These are phyloP conservation scores for Eremothecium coryli DNA, from an alignment of 1,139 yeast genomes.

Conservation along the genomic window DNA sequence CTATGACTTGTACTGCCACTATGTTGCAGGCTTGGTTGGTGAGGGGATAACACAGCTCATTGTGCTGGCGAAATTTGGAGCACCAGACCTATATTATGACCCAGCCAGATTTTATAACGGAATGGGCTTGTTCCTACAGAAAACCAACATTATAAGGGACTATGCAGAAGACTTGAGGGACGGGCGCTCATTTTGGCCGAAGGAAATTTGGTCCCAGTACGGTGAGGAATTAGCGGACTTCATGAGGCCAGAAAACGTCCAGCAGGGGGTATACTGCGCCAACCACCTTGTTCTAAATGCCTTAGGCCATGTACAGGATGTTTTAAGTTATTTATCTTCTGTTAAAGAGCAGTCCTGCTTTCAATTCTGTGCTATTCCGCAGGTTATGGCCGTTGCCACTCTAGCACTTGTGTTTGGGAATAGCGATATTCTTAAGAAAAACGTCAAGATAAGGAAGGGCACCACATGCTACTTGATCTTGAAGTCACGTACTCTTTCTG, in stretches of 20 bases:
- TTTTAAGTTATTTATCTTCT: slow-evolving; percentile 64
- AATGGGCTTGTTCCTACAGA: slow-evolving; percentile 93
- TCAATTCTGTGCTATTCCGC: slow-evolving; percentile 94
- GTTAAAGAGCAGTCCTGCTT: slow-evolving; percentile 76
- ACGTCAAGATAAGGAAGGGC: slow-evolving; percentile 91
- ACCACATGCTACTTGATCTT: slow-evolving; percentile 72
- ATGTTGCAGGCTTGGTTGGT: slow-evolving; percentile 97
- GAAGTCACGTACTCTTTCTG: slow-evolving; percentile 62
- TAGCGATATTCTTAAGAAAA: slow-evolving; percentile 55
- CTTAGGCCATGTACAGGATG: slow-evolving; percentile 68
- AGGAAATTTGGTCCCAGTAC: slow-evolving; percentile 83
- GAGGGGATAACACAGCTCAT: slow-evolving; percentile 84
- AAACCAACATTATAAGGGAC: slow-evolving; percentile 92
- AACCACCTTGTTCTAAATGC: slow-evolving; percentile 78
- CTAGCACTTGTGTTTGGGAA: slow-evolving; percentile 80
- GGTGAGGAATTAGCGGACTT: slow-evolving; percentile 57
- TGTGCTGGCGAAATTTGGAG: slow-evolving; percentile 58
- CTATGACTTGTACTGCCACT: slow-evolving; percentile 86
- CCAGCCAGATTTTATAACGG: slow-evolving; percentile 58
- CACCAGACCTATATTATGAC: slow-evolving; percentile 40
- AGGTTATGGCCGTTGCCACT: slow-evolving; percentile 97
- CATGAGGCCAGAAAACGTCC: slow-evolving; percentile 37
- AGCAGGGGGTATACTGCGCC: slow-evolving; percentile 62
- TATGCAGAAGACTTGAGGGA: slow-evolving; percentile 87
- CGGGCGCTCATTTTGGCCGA: slow-evolving; percentile 94